These are phyloP conservation scores for Cordyceps pruinosa DNA, from an alignment of 2,329 filamentous ascomycete genomes.

Conservation along the genomic window DNA sequence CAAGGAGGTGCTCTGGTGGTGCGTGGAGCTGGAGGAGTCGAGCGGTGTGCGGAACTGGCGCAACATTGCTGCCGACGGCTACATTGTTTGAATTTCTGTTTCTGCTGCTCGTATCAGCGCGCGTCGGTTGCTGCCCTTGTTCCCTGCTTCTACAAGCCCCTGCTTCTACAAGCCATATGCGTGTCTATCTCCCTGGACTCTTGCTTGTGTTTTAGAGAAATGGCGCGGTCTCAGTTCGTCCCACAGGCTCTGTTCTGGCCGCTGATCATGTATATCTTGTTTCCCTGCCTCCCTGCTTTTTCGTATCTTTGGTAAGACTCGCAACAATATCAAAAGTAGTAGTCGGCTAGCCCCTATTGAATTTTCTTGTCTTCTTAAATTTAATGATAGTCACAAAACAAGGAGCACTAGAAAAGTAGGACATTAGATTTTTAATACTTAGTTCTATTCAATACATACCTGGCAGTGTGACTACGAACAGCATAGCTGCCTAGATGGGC, in stretches of 20 bases:
- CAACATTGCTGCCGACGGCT: constrained; percentile 59
- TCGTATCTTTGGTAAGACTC: background rate
- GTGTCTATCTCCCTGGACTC: background rate
- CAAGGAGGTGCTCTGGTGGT: constrained; percentile 95
- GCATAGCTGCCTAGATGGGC: no score
- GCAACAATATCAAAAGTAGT: background rate
- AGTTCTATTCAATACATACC: no score
- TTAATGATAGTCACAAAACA: no score
- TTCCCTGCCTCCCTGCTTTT: background rate
- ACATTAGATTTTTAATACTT: no score
- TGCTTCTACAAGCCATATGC: no score
- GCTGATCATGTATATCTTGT: background rate
- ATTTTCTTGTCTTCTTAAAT: no score
- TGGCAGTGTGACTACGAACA: no score
- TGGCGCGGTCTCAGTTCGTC: no score
- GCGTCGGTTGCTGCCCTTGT: background rate
- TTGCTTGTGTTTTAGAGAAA: background rate
- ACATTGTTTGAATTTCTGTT: constrained; percentile 39
- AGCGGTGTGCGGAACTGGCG: constrained; percentile 74
- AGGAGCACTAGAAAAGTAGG: no score
- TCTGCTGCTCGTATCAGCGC: background rate
- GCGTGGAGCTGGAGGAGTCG: constrained; percentile 86
- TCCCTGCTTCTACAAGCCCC: no score
- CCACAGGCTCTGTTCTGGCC: no score
- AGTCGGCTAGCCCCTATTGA: background rate